phyloP scores from a whole-genome alignment of 495 filamentous ascomycete genomes.

The Talaromyces wortmannii region DNA sequence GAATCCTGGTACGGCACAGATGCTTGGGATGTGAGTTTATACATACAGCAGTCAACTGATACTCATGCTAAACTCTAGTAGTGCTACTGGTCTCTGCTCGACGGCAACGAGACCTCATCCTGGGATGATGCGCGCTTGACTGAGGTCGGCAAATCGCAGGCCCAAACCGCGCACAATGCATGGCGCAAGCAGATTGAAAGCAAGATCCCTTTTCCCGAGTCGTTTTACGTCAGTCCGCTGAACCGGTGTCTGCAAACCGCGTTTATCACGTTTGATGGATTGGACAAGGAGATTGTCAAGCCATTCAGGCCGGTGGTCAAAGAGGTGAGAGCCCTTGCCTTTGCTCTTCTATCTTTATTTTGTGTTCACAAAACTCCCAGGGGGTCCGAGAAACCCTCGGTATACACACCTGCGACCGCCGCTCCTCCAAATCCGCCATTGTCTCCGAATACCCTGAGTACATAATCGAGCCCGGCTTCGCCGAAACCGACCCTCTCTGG shows the following conservation, averaged over 20 bases:
- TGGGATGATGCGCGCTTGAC: constrained; percentile 76
- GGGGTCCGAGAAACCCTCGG: constrained; percentile 67
- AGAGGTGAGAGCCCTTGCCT: constrained; percentile 35
- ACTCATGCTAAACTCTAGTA: constrained; percentile 2
- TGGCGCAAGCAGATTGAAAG: constrained; percentile 51
- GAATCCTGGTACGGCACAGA: constrained; percentile 58
- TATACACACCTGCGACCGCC: constrained; percentile 75
- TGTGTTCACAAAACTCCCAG: constrained; percentile 36
- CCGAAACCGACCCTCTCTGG: constrained; percentile 57
- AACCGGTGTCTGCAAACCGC: constrained; percentile 65
- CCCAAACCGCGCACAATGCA: constrained; percentile 52
- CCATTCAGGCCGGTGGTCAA: constrained; percentile 62
- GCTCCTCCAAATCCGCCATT: constrained; percentile 55
- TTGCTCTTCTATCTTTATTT: not conserved
- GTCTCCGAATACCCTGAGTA: constrained; percentile 49
- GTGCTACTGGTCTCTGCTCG: constrained; percentile 68
- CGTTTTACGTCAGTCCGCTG: constrained; percentile 69
- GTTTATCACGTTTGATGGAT: constrained; percentile 49
- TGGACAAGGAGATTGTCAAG: constrained; percentile 18
- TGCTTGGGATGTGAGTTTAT: constrained; percentile 52
- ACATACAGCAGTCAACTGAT: no score
- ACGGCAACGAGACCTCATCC: constrained; percentile 57
- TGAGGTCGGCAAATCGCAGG: constrained; percentile 55
- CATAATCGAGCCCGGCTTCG: constrained; percentile 56
- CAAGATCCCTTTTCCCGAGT: constrained; percentile 55